A percentile compares a stretch with the other conserved stretches of the same genome.
Evolutionary conservation across 2,329 filamentous ascomycete species (phyloP).

Genomic region (Amauroascus verrucosus): DNA sequence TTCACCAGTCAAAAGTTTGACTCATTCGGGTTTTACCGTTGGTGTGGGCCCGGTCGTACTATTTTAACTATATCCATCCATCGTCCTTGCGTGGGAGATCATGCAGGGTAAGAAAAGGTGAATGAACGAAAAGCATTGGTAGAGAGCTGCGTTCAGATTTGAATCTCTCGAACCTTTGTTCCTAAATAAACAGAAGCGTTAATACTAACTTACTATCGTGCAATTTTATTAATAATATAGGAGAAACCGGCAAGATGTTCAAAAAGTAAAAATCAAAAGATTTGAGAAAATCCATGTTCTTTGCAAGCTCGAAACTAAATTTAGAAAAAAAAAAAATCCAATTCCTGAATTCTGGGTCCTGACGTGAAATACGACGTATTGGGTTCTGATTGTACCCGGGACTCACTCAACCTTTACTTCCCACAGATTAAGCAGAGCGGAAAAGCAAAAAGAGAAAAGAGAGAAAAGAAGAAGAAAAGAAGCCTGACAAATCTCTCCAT

Average conservation of each 20-base stretch:
- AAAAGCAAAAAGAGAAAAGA: too few species aligned
- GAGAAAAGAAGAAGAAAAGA: too few species aligned
- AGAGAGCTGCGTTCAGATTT: background rate
- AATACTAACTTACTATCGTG: too few species aligned
- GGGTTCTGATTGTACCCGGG: background rate
- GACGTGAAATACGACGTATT: background rate
- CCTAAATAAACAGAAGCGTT: background rate
- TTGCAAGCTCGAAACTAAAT: slow-evolving; percentile 2
- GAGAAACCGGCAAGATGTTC: background rate
- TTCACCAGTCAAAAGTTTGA: background rate
- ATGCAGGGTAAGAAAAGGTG: background rate
- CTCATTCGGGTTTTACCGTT: slow-evolving; percentile 10
- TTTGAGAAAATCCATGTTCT: background rate
- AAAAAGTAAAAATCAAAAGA: background rate
- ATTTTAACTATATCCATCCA: background rate
- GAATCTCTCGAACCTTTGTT: background rate
- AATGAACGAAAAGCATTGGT: background rate
- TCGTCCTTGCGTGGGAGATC: background rate
- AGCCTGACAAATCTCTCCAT: too few species aligned
- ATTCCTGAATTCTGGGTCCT: background rate
- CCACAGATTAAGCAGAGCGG: too few species aligned
- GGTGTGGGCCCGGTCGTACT: slow-evolving; percentile 6
- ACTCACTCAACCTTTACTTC: background rate
- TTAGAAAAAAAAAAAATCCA: background rate
- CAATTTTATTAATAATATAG: background rate